Evolutionary conservation across 1,284 basidiomycete genomes (phyloP).

Genomic region (Trichosporon sp.): DNA sequence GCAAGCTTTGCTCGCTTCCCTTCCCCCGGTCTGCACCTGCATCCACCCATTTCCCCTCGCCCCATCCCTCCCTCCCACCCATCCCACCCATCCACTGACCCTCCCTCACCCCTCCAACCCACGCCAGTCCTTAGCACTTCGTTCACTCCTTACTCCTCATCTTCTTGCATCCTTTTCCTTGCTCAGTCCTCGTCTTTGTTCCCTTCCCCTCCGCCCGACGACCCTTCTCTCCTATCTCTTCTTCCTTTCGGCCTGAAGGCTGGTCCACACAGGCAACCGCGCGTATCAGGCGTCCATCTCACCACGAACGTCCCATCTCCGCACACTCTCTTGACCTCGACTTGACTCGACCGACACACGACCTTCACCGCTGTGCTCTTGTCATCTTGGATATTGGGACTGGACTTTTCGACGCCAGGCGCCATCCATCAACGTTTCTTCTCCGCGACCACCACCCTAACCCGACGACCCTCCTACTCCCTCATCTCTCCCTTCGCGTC

Average conservation of each 20-base stretch:
- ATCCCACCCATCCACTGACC: constrained; percentile 1
- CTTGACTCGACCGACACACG: constrained; percentile 1
- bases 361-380: neutral
- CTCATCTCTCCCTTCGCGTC: neutral
- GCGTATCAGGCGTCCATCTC: neutral
- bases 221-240: neutral
- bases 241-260: neutral
- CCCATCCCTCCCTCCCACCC: constrained; percentile 6
- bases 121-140: constrained; percentile 6
- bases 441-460: neutral
- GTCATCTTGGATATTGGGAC: constrained; percentile 3
- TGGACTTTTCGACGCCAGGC: constrained; percentile 2
- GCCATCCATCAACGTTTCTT: neutral
- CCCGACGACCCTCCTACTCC: neutral
- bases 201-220: neutral
- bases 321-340: constrained; percentile 12
- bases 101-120: neutral
- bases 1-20: constrained; percentile 7
- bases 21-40: neutral
- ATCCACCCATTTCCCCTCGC: constrained; percentile 9
- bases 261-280: constrained; percentile 7
- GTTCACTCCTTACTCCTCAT: neutral
- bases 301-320: neutral
- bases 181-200: neutral
- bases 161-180: constrained; percentile 1